A percentile compares a stretch with the other conserved stretches of the same genome.
Evolutionary conservation across 805 yeast genomes (phyloP).

Genomic region (Wickerhamomyces queroliae): DNA sequence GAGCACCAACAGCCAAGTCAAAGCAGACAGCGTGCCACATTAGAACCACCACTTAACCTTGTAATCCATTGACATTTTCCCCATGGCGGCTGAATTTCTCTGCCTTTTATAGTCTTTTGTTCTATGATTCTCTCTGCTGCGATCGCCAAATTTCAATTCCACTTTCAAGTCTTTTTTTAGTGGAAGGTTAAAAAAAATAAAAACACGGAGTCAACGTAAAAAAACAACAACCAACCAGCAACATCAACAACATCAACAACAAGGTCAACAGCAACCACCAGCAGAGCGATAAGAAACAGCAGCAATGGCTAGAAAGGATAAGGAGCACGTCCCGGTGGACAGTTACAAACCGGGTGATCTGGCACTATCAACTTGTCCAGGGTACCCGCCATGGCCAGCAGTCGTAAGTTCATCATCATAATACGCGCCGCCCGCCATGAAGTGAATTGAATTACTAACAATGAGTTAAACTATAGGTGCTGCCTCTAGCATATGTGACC

Average conservation of each 20-base stretch:
- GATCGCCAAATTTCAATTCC: no score
- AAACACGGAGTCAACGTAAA: slow-evolving; percentile 1
- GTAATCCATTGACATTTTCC: no score
- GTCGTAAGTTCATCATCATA: neutral
- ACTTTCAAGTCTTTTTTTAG: neutral
- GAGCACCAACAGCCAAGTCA: no score
- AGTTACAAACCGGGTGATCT: neutral
- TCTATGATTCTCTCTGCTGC: no score
- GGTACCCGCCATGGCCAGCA: neutral
- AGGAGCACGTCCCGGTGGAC: neutral
- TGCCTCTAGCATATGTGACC: neutral
- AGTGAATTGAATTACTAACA: neutral
- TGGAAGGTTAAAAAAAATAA: neutral
- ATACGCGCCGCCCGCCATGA: no score
- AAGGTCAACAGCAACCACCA: neutral
- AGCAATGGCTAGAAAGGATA: neutral
- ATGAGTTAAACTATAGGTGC: neutral
- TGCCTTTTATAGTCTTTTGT: no score
- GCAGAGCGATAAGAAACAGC: neutral
- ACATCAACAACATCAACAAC: neutral
- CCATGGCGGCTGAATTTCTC: no score
- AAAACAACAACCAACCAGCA: neutral
- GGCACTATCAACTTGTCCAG: neutral
- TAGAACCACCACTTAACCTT: no score
- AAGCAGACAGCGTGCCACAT: no score